phyloP scores from a whole-genome alignment of 2,329 filamentous ascomycete genomes.

The Exophiala lecanii-corni region DNA sequence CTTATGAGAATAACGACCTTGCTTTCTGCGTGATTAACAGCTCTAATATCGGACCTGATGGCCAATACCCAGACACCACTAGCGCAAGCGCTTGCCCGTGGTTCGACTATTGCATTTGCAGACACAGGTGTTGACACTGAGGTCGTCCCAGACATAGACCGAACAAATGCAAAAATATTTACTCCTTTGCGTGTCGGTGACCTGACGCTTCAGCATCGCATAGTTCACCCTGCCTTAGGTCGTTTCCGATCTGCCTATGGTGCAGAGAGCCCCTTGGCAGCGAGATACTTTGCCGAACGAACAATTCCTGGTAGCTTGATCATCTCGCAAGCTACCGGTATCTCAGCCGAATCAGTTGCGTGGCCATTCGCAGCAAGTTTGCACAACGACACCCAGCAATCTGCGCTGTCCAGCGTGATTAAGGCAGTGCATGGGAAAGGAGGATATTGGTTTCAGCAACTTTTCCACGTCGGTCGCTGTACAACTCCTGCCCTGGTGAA shows the following conservation, averaged over 20 bases:
- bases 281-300: neutral
- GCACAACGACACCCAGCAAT: neutral
- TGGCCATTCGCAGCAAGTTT: neutral
- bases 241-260: neutral
- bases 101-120: neutral
- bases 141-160: neutral
- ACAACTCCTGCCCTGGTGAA: constrained; percentile 1
- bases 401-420: constrained; percentile 23
- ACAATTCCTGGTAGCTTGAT: neutral
- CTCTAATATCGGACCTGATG: too few species aligned
- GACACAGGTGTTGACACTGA: neutral
- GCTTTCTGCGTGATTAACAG: too few species aligned
- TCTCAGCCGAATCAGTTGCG: constrained; percentile 3
- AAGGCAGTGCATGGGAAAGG: constrained; percentile 33
- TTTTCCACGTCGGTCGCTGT: constrained; percentile 1
- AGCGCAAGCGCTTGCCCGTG: neutral
- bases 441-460: constrained; percentile 25
- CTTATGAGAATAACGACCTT: too few species aligned
- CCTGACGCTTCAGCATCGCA: neutral
- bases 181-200: neutral
- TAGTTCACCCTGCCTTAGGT: neutral
- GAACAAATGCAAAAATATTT: neutral
- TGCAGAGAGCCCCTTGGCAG: neutral
- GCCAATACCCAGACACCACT: too few species aligned
- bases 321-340: constrained; percentile 1